phyloP scores from a whole-genome alignment of 2,329 filamentous ascomycete genomes.

The Akanthomyces dipterigenus region DNA sequence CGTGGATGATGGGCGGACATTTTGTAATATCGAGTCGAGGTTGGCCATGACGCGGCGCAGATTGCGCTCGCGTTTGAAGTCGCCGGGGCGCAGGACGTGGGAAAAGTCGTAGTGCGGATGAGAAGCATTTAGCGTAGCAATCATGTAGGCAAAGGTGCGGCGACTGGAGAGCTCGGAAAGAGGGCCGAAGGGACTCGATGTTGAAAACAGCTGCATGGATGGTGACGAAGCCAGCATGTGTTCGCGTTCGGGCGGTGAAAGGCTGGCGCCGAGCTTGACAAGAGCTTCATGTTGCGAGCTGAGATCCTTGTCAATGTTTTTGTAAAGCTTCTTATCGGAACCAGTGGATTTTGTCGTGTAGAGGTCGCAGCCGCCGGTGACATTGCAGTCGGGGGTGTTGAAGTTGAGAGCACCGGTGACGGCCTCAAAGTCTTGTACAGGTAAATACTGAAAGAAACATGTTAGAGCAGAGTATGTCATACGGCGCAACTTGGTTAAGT shows the following conservation, averaged over 20 bases:
- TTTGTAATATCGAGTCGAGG: constrained; percentile 81
- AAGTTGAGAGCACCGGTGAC: constrained; percentile 93
- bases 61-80: constrained; percentile 81
- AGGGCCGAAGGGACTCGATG: constrained; percentile 86
- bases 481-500: not conserved
- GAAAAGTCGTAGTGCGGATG: constrained; percentile 94
- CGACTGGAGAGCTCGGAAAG: constrained; percentile 83
- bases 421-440: constrained; percentile 82
- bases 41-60: constrained; percentile 77
- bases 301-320: constrained; percentile 85
- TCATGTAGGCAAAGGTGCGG: constrained; percentile 89
- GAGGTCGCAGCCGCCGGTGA: constrained; percentile 89
- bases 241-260: constrained; percentile 75
- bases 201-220: constrained; percentile 53
- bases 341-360: constrained; percentile 97
- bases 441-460: constrained; percentile 63
- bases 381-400: constrained; percentile 85
- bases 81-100: constrained; percentile 76
- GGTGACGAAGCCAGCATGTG: constrained; percentile 63
- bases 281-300: constrained; percentile 88
- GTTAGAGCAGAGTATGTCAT: constrained; percentile 9
- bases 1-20: constrained; percentile 61
- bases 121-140: constrained; percentile 91
- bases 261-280: constrained; percentile 74
- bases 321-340: constrained; percentile 94